phyloP scores from a whole-genome alignment of 768 basidiomycete genomes.

The Erythrobasidium yunnanense region DNA sequence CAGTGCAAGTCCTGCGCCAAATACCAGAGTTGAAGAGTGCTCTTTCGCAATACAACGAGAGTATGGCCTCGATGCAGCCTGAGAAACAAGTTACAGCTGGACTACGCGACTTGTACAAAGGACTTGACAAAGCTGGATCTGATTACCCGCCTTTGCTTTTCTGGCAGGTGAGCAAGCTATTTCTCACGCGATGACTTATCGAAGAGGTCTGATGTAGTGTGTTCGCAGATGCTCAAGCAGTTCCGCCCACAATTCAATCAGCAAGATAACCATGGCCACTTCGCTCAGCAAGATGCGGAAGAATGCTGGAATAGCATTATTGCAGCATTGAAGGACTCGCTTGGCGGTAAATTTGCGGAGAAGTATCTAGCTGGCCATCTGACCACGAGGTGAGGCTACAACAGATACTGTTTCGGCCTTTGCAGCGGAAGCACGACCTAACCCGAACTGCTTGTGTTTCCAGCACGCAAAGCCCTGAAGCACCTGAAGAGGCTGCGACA shows the following conservation, averaged over 20 bases:
- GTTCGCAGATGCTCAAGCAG: slow-evolving; percentile 50
- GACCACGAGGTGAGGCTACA: not conserved
- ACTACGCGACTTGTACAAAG: slow-evolving; percentile 59
- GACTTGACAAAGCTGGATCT: slow-evolving; percentile 66
- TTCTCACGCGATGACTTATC: slow-evolving; percentile 77
- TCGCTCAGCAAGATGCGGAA: slow-evolving; percentile 88
- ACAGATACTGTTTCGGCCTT: no score
- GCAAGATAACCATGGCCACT: slow-evolving; percentile 48
- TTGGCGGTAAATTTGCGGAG: slow-evolving; percentile 19
- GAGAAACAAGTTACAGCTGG: slow-evolving; percentile 43
- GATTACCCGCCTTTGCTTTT: slow-evolving; percentile 61
- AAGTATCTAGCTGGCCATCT: slow-evolving; percentile 16
- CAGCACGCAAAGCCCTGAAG: slow-evolving; percentile 71
- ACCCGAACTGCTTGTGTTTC: no score
- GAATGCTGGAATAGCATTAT: slow-evolving; percentile 74
- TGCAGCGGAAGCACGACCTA: no score
- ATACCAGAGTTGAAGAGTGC: slow-evolving; percentile 78
- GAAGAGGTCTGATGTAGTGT: not conserved
- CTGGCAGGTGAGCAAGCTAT: slow-evolving; percentile 51
- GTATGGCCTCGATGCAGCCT: not conserved
- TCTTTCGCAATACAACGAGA: slow-evolving; percentile 49
- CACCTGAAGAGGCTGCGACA: slow-evolving; percentile 62
- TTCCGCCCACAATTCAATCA: slow-evolving; percentile 88
- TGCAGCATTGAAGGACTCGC: slow-evolving; percentile 49
- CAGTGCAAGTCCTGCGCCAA: slow-evolving; percentile 81